Conservation (phyloP, 139 green algal genomes). For the Tetraselmis striata region DNA sequence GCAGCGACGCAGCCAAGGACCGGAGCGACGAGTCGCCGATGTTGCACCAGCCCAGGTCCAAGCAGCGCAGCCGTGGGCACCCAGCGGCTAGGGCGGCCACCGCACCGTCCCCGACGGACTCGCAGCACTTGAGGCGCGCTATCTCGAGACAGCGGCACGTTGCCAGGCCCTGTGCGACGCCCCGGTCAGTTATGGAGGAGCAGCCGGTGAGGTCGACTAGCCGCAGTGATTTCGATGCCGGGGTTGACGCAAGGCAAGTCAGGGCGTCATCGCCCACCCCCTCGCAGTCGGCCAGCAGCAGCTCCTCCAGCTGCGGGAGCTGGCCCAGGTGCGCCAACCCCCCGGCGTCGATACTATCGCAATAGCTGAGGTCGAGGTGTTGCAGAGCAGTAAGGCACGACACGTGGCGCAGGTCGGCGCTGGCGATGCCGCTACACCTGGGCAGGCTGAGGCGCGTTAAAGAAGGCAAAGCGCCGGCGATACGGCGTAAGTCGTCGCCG, state of each 20-base stretch:
- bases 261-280: neutral
- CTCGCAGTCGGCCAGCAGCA: neutral
- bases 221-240: neutral
- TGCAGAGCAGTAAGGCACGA: neutral
- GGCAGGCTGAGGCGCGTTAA: neutral
- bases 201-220: neutral
- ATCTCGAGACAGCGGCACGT: neutral
- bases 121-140: neutral
- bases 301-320: neutral
- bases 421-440: neutral
- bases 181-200: neutral
- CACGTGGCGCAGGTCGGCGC: neutral
- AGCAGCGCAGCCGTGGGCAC: neutral
- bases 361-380: neutral
- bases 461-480: neutral
- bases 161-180: neutral
- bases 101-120: neutral
- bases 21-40: neutral
- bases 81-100: neutral
- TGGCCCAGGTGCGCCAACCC: neutral
- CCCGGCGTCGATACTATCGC: neutral
- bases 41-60: neutral
- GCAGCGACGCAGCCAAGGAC: neutral
- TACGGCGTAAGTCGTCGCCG: neutral
- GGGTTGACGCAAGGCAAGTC: neutral